phyloP scores from a whole-genome alignment of 306 rosid species.

The Neltuma alba region DNA sequence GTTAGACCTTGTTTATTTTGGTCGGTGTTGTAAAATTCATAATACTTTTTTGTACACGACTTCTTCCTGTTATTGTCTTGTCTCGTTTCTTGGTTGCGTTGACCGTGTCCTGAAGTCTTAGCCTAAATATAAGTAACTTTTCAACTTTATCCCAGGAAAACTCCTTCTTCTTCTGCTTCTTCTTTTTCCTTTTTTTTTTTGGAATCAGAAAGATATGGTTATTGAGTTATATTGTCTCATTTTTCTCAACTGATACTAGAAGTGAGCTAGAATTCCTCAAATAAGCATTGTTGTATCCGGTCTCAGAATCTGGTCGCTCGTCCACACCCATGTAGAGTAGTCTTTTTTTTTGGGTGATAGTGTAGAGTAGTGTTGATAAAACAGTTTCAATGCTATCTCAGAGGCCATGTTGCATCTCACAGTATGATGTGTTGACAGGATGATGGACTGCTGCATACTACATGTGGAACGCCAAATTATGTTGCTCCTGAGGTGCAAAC shows the following conservation, averaged over 20 bases:
- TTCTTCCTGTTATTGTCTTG: neutral
- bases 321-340: too few species aligned
- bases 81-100: neutral
- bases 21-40: neutral
- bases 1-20: neutral
- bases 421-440: slow-evolving; percentile 55
- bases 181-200: too few species aligned
- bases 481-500: slow-evolving; percentile 95
- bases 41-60: neutral
- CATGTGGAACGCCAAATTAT: slow-evolving; percentile 98
- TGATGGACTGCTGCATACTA: slow-evolving; percentile 96
- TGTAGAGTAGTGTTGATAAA: neutral
- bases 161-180: too few species aligned
- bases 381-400: slow-evolving; percentile 15
- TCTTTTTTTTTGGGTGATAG: too few species aligned
- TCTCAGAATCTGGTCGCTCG: neutral
- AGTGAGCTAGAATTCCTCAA: neutral
- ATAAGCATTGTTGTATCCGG: neutral
- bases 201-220: neutral
- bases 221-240: neutral
- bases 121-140: neutral
- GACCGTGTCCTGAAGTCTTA: neutral
- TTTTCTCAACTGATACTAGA: neutral
- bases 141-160: neutral
- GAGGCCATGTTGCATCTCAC: slow-evolving; percentile 31